A percentile compares a stretch with the other conserved stretches of the same genome.
Evolutionary conservation across 225 moss, liverwort and hornwort genomes (phyloP).

Genomic region (Antitrichia curtipendula): DNA sequence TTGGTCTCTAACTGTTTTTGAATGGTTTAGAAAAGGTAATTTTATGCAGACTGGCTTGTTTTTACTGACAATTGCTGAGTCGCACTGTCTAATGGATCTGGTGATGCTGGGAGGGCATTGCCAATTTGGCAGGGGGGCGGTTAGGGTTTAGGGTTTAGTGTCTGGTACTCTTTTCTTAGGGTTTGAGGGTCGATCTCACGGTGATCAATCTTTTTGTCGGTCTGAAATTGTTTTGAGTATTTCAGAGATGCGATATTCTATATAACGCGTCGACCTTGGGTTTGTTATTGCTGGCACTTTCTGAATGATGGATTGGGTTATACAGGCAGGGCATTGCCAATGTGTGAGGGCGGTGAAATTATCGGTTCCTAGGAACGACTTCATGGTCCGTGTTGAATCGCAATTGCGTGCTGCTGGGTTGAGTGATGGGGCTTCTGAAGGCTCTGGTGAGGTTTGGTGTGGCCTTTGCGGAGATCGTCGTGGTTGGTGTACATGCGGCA

Average conservation of each 20-base stretch:
- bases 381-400: neutral
- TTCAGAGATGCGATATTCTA: neutral
- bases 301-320: neutral
- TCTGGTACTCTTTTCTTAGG: neutral
- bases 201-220: too few relatives aligned
- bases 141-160: neutral
- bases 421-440: neutral
- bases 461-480: slow-evolving; percentile 51
- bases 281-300: neutral
- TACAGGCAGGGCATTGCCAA: neutral
- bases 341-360: neutral
- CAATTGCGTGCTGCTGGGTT: neutral
- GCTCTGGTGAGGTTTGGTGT: slow-evolving; percentile 33
- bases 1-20: neutral
- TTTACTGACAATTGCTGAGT: neutral
- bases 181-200: neutral
- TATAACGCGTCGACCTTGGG: neutral
- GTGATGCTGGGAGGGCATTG: neutral
- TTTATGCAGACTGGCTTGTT: neutral
- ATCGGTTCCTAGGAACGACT: neutral
- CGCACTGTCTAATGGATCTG: neutral
- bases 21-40: neutral
- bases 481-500: slow-evolving; percentile 60
- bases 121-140: too few relatives aligned
- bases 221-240: neutral